Base-by-base conservation (phyloP, 2,329 filamentous ascomycete species). In the Monosporascus sp. region DNA sequence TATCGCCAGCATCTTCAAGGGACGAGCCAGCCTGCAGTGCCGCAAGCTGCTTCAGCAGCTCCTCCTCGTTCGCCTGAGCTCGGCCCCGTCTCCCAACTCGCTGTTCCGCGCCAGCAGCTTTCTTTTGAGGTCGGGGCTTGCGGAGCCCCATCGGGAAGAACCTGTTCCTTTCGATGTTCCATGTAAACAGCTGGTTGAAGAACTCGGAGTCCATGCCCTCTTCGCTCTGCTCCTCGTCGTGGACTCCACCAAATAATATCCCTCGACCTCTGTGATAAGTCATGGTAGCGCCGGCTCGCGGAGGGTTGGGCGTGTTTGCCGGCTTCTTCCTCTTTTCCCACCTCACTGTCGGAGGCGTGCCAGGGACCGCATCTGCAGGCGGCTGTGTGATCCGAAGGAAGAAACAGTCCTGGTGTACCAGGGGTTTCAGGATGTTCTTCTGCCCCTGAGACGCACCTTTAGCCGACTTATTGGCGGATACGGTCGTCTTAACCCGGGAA, bases 141-240 rank as follows among this genome's bases (percentile, higher is more conserved):
- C 92, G 81, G 46, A 97, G 75, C 9, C 77, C 75, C 45, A 97
- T 77, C 2, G 88, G 89, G 75, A 97, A 97, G 74, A 96, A 97
- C 8, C 94, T 81, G 68, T 99, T 99, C 54, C 93, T 83, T 64
- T 97, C 94, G 57, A 96, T 85, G 65, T 96, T 97, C 90, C 92
- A 97, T 5, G 92, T 89, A 64, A 89, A 95, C 24, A 97, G 73
- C 52, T 86, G 82, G 63, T 97, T 93, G 75, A 97, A 99, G 72
- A 99, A 99, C 68, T 97, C 92, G 66, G 90, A 96, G 51, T 99
- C 93, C 60, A 99, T 96, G 3, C 89, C 91, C 69, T 99, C 94
- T 67, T 96, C 92, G 58, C 83, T 93, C 67, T 92, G 82, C 69
- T 96, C 90, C 0, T 95, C 88, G 61, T 96, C 92, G 63, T 97